These are phyloP conservation scores for Candolleomyces aberdarensis DNA, from an alignment of 768 basidiomycete species.

Conservation along the genomic window DNA sequence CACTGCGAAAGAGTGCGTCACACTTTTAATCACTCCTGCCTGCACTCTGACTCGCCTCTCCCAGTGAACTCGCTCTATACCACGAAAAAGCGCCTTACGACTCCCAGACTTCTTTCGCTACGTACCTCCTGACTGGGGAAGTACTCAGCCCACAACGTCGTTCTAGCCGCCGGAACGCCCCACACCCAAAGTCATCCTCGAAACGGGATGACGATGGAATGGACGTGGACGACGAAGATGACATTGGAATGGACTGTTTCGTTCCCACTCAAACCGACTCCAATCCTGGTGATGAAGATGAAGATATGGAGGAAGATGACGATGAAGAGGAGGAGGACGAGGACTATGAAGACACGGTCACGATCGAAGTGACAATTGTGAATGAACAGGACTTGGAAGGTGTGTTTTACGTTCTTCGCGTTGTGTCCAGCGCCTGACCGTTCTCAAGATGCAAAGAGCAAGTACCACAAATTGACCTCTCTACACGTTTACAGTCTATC, in stretches of 20 bases:
- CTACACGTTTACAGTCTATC: constrained; percentile 73
- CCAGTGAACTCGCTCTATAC: constrained; percentile 63
- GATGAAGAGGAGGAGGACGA: constrained; percentile 30
- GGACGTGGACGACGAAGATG: constrained; percentile 35
- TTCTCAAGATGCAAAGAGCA: constrained; percentile 46
- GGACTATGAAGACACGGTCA: constrained; percentile 42
- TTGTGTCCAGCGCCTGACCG: background rate
- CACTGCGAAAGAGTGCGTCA: constrained; percentile 69
- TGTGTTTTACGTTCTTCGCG: constrained; percentile 27
- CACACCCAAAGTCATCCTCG: background rate
- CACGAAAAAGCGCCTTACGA: constrained; percentile 43
- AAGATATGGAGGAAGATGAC: constrained; percentile 19
- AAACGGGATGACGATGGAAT: constrained; percentile 11
- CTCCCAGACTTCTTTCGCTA: constrained; percentile 51
- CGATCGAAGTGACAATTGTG: constrained; percentile 54
- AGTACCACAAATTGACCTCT: constrained; percentile 50
- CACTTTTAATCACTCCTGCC: background rate
- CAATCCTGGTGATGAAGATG: background rate
- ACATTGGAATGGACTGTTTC: constrained; percentile 18
- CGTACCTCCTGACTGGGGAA: constrained; percentile 68
- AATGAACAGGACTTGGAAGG: constrained; percentile 65
- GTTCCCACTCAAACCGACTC: constrained; percentile 7
- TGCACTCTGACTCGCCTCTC: constrained; percentile 1
- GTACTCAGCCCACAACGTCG: constrained; percentile 12
- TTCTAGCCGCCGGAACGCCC: background rate